These are phyloP conservation scores for Volvariella surrecta DNA, from an alignment of 1,284 basidiomycete genomes.

Conservation along the genomic window DNA sequence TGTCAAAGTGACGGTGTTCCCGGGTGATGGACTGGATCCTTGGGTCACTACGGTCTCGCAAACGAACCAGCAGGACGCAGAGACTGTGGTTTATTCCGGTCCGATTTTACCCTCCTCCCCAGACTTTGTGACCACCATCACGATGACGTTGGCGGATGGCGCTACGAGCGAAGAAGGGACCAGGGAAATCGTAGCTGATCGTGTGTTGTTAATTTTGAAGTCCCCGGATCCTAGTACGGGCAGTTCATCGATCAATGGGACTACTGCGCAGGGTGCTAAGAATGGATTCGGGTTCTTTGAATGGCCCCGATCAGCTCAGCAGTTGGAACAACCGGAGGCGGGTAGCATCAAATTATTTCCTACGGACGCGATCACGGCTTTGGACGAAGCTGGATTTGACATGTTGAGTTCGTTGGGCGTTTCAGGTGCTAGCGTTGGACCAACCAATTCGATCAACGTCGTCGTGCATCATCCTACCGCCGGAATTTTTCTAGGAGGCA, in stretches of 20 bases:
- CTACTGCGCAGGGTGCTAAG: constrained; percentile 21
- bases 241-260: constrained; percentile 19
- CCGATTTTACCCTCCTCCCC: constrained; percentile 69
- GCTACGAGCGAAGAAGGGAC: constrained; percentile 56
- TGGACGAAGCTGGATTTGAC: constrained; percentile 55
- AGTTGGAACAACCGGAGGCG: constrained; percentile 36
- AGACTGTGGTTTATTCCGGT: constrained; percentile 70
- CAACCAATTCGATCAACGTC: constrained; percentile 36
- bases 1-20: constrained; percentile 80
- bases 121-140: constrained; percentile 68
- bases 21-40: constrained; percentile 57
- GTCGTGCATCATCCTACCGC: constrained; percentile 61
- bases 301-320: constrained; percentile 48
- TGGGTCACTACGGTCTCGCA: constrained; percentile 69
- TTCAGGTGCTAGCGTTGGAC: constrained; percentile 21
- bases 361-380: constrained; percentile 64
- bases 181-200: constrained; percentile 78
- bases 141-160: constrained; percentile 55
- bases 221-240: constrained; percentile 39
- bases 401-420: constrained; percentile 52
- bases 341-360: constrained; percentile 39
- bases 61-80: constrained; percentile 58
- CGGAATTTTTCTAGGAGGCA: constrained; percentile 69
- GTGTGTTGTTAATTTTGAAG: constrained; percentile 65
- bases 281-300: constrained; percentile 72